These are phyloP conservation scores for Striga asiatica DNA, from an alignment of 257 asterid species.

Conservation along the genomic window DNA sequence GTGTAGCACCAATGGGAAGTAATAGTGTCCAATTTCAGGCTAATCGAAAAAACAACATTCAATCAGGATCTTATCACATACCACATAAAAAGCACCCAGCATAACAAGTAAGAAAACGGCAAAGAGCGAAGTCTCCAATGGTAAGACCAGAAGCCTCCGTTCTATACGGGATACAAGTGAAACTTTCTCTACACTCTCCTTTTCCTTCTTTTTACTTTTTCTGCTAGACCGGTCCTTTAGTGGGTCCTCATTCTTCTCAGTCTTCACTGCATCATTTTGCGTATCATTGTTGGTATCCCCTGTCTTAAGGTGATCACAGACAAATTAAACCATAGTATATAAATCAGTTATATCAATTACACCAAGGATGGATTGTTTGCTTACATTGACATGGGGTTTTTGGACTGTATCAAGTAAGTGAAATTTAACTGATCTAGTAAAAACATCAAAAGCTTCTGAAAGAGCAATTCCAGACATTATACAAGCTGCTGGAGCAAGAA, in stretches of 20 bases:
- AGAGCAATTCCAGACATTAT: constrained; percentile 99
- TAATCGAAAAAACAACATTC: neutral
- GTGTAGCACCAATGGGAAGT: neutral
- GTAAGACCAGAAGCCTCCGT: constrained; percentile 56
- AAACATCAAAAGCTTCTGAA: constrained; percentile 81
- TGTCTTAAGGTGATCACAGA: constrained; percentile 41
- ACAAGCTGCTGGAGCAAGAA: constrained; percentile 99
- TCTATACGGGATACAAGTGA: constrained; percentile 33
- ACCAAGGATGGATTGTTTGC: constrained; percentile 17
- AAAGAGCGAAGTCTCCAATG: constrained; percentile 65
- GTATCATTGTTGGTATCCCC: constrained; percentile 45
- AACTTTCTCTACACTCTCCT: constrained; percentile 38
- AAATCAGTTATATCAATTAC: neutral
- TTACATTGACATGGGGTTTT: constrained; percentile 39
- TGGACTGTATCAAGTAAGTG: constrained; percentile 34
- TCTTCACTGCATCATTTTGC: constrained; percentile 40
- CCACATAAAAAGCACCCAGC: constrained; percentile 94
- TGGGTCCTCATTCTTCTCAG: constrained; percentile 54
- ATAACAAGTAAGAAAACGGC: constrained; percentile 68
- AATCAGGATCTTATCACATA: constrained; percentile 28
- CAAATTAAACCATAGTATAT: constrained; percentile 15
- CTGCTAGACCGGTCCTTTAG: constrained; percentile 62
- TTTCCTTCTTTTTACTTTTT: constrained; percentile 70
- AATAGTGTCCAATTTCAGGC: neutral
- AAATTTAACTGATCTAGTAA: constrained; percentile 76